Conservation (phyloP, 2,329 filamentous ascomycete species). For the Penicillium polonicum region DNA sequence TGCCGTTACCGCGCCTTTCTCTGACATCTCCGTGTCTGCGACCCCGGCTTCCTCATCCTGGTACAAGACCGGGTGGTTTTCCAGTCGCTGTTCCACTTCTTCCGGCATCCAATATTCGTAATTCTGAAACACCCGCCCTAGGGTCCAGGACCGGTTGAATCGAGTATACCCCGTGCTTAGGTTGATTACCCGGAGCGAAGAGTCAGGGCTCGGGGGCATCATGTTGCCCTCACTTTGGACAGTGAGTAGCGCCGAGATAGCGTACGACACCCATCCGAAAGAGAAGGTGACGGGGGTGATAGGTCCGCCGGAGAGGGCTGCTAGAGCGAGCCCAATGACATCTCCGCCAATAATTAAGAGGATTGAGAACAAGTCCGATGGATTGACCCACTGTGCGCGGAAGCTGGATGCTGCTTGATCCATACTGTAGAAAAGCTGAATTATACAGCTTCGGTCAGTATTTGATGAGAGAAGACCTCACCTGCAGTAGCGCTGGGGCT, state of each 20-base stretch:
- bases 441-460: neutral
- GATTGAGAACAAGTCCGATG: conserved; percentile 32
- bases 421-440: neutral
- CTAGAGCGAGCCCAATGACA: conserved; percentile 36
- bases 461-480: too few species aligned
- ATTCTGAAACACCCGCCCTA: conserved; percentile 47
- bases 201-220: conserved; percentile 37
- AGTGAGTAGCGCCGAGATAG: conserved; percentile 30
- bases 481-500: neutral
- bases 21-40: conserved; percentile 11
- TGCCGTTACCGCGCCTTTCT: neutral
- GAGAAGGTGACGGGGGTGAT: conserved; percentile 40
- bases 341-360: conserved; percentile 41
- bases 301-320: conserved; percentile 29
- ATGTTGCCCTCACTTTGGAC: conserved; percentile 35
- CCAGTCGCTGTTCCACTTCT: conserved; percentile 6
- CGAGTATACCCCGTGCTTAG: conserved; percentile 37
- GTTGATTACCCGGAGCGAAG: conserved; percentile 37
- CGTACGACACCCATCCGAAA: conserved; percentile 44
- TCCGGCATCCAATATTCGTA: conserved; percentile 34
- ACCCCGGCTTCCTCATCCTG: neutral
- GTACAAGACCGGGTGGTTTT: neutral
- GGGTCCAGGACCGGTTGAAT: conserved; percentile 44
- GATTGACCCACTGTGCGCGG: conserved; percentile 15
- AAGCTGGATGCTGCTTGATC: neutral